A percentile compares a stretch with the other conserved stretches of the same genome.
phyloP scores from a whole-genome alignment of 1,284 basidiomycete species.

The Trichosporon coremiiforme region DNA sequence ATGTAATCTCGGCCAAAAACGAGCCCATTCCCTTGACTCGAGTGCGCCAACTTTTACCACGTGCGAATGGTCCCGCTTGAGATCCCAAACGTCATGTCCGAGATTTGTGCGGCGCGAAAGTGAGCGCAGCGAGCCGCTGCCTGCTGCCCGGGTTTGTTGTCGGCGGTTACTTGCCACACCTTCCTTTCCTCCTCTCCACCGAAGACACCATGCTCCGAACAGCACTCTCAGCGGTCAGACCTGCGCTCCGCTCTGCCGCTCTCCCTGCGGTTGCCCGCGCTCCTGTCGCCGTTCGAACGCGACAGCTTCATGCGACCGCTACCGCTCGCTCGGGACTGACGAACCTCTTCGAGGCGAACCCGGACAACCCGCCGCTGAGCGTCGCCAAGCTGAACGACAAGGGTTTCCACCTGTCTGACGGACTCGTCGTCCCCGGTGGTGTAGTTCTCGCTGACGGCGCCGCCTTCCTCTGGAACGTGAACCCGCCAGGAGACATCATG shows the following conservation, averaged over 20 bases:
- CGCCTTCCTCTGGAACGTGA: conserved; percentile 88
- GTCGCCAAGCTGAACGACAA: conserved; percentile 47
- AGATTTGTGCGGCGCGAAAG: conserved; percentile 1
- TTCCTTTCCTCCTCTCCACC: background rate
- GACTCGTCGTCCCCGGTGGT: conserved; percentile 73
- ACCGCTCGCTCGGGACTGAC: conserved; percentile 25
- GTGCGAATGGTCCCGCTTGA: background rate
- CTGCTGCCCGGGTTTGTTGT: background rate
- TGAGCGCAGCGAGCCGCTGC: background rate
- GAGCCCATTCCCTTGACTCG: background rate
- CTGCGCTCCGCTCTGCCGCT: background rate
- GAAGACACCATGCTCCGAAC: conserved; percentile 3
- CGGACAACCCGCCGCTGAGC: conserved; percentile 39
- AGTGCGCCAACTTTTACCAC: conserved; percentile 12
- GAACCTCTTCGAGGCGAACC: conserved; percentile 40
- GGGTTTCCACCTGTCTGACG: conserved; percentile 60
- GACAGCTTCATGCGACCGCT: conserved; percentile 22
- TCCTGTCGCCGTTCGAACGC: background rate
- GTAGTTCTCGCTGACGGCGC: conserved; percentile 82
- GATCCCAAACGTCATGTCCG: conserved; percentile 12
- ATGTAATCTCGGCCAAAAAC: conserved; percentile 17
- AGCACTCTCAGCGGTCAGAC: background rate
- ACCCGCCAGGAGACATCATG: conserved; percentile 60
- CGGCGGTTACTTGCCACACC: background rate
- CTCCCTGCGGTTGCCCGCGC: background rate